Evolutionary conservation across 495 filamentous ascomycete genomes (phyloP).

Genomic region (Penicillium chermesinum): DNA sequence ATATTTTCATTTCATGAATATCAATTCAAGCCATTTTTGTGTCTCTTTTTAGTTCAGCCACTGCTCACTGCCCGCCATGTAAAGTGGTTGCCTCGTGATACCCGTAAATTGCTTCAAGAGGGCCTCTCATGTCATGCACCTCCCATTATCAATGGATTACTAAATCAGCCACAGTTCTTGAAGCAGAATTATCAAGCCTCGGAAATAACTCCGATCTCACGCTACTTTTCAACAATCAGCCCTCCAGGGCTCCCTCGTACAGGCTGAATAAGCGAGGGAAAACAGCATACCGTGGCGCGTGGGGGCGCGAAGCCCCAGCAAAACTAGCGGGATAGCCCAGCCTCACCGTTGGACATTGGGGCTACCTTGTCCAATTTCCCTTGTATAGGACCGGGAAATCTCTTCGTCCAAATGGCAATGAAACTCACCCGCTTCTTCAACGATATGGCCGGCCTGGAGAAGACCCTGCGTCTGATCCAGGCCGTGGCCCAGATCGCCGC

Average conservation of each 20-base stretch:
- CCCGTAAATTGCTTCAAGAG: too few species aligned
- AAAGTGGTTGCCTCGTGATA: too few species aligned
- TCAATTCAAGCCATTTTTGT: too few species aligned
- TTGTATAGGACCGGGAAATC: neutral
- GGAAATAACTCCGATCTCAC: too few species aligned
- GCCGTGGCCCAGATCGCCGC: slow-evolving; percentile 45
- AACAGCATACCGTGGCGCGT: neutral
- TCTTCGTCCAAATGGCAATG: neutral
- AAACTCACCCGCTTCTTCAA: slow-evolving; percentile 36
- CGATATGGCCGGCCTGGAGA: slow-evolving; percentile 50
- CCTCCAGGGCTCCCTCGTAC: too few species aligned
- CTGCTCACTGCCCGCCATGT: too few species aligned
- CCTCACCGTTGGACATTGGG: neutral
- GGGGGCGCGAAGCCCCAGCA: neutral
- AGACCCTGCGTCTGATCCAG: slow-evolving; percentile 58
- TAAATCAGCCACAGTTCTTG: too few species aligned
- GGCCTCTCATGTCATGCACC: too few species aligned
- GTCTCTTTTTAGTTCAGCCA: too few species aligned
- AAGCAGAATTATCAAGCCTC: neutral
- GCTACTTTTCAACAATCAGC: too few species aligned
- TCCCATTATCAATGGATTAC: too few species aligned
- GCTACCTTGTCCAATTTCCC: neutral
- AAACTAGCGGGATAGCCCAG: slow-evolving; percentile 9
- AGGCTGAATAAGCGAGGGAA: neutral
- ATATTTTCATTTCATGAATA: slow-evolving; percentile 6